Conservation (phyloP, 352 stramenopile genomes). For the Peronosclerospora sorghi region DNA sequence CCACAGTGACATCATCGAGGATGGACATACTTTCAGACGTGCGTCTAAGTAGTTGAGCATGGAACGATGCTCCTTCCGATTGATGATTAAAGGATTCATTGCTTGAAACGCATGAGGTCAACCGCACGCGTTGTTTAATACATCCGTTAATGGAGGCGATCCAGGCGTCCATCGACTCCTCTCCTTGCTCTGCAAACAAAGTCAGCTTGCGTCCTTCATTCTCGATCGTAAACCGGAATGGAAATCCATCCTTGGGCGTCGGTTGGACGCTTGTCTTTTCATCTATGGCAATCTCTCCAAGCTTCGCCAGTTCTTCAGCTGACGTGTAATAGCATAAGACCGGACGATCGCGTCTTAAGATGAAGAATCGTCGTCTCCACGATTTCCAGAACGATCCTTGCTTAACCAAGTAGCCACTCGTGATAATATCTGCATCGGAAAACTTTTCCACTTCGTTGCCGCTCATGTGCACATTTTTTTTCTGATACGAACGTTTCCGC, state of each 20-base stretch:
- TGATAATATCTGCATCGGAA: slow-evolving; percentile 75
- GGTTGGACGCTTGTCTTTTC: slow-evolving; percentile 38
- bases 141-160: slow-evolving; percentile 46
- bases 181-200: slow-evolving; percentile 49
- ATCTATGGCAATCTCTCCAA: slow-evolving; percentile 71
- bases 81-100: slow-evolving; percentile 27
- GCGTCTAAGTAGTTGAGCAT: slow-evolving; percentile 17
- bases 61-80: slow-evolving; percentile 25
- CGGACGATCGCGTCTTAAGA: slow-evolving; percentile 59
- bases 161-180: slow-evolving; percentile 50
- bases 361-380: slow-evolving; percentile 75
- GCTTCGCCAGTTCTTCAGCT: slow-evolving; percentile 59
- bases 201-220: slow-evolving; percentile 55
- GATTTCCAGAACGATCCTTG: slow-evolving; percentile 85
- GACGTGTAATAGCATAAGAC: slow-evolving; percentile 79
- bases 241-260: slow-evolving; percentile 43
- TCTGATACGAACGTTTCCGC: slow-evolving; percentile 63
- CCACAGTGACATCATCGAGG: slow-evolving; percentile 25
- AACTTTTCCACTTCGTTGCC: slow-evolving; percentile 78
- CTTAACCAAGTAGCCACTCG: slow-evolving; percentile 69
- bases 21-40: slow-evolving; percentile 29
- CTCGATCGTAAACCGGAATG: slow-evolving; percentile 60
- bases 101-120: slow-evolving; percentile 12
- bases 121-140: slow-evolving; percentile 25
- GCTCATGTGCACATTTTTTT: slow-evolving; percentile 64